Evolutionary conservation across 495 filamentous ascomycete species (phyloP), one percentile per base, ranked within the genome.

Genomic region (Penicillium dipodomyicola): DNA sequence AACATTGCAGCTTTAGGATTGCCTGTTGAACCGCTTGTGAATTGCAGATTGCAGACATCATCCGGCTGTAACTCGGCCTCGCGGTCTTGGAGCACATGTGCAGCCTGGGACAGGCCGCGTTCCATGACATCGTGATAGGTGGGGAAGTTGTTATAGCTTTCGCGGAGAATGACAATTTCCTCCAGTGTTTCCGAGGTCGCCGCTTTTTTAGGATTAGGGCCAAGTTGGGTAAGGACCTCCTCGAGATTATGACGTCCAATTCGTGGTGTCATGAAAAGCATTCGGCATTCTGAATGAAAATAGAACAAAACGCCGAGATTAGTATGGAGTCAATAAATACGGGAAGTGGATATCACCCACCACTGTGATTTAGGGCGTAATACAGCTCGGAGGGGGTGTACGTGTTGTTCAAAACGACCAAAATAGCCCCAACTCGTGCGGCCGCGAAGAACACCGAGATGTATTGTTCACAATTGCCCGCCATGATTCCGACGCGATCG

Each of bases 1-100:
- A 90, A 73, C 84, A 88, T 89, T n/a, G 85, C 85, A 4, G 86
- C 86, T 60, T 90, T 89, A 39, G 87, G 87, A 25, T 82, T 80
- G 3, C 86, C 86, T 0, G 86, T 89, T 15, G 85, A 87, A 23
- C 86, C 86, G 64, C 82, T 86, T 39, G 86, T 88, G 70, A 87
- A 89, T 59, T 88, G 86, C 25, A 89, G 72, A 58, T 87, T 88
- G 66, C 82, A 86, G 7, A 88, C 83, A 56, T 87, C 80, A 52
- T 82, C 77, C 4, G 83, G 79, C 25, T 79, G 76, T 20, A 87
- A 72, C 51, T 77, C 75, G 27, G 69, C 58, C 50, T 78, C 65
- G 11, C 68, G 68, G n/a, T 76, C 75, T n/a, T 72, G 57, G 0
- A 81, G 78, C 4, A 74, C 63, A 43, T 74, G 64, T 15, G 80